phyloP scores from a whole-genome alignment of 163 green algal species.

The Volvox carteri region DNA sequence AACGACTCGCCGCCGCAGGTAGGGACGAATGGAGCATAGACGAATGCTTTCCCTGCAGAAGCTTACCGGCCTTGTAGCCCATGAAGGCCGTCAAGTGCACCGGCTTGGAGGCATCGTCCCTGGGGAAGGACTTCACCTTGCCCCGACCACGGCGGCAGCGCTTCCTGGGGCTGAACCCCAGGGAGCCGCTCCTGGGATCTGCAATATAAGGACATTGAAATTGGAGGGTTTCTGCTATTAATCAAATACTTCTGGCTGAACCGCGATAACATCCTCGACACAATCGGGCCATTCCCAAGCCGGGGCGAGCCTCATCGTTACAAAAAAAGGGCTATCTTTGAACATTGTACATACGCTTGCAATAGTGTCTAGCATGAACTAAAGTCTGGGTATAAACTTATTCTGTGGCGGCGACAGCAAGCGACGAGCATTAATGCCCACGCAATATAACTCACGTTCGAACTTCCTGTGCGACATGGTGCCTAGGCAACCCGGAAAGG shows the following conservation, averaged over 20 bases:
- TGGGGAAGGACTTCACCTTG: constrained; percentile 98
- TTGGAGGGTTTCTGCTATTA: too few relatives aligned
- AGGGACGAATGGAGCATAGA: not conserved
- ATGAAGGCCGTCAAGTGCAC: constrained; percentile 99
- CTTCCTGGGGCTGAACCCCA: constrained; percentile 99
- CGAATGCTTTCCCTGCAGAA: too few relatives aligned
- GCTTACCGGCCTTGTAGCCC: constrained; percentile 96
- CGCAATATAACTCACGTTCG: constrained; percentile 82
- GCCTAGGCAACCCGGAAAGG: constrained; percentile 51
- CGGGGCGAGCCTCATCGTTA: too few relatives aligned
- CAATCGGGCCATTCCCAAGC: too few relatives aligned
- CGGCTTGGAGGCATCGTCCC: constrained; percentile 93
- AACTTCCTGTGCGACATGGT: constrained; percentile 97
- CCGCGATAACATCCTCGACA: too few relatives aligned
- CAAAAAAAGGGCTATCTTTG: too few relatives aligned
- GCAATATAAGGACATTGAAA: constrained; percentile 44
- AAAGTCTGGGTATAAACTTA: too few relatives aligned
- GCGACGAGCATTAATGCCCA: not conserved
- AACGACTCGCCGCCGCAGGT: too few relatives aligned
- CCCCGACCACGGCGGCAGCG: constrained; percentile 88
- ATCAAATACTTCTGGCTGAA: not conserved
- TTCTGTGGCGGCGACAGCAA: not conserved
- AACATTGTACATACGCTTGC: too few relatives aligned
- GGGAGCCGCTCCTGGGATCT: constrained; percentile 94
- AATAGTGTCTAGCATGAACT: too few relatives aligned